These are phyloP conservation scores for Zymoseptoria pseudotritici DNA, from an alignment of 2,329 filamentous ascomycete genomes.

Conservation along the genomic window DNA sequence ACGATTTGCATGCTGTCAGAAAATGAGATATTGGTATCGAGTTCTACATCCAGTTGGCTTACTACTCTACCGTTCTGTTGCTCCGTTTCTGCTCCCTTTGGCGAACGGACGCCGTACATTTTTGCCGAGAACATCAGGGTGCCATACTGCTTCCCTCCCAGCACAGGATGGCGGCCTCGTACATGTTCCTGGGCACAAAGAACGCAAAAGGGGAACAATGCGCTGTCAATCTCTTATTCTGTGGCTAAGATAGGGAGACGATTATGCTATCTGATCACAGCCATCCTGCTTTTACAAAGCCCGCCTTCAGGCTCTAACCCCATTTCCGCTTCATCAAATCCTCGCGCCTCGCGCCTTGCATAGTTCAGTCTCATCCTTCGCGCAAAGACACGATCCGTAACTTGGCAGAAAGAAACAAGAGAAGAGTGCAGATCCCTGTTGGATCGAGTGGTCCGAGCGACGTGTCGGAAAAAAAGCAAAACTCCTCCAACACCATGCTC, in stretches of 20 bases:
- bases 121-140: neutral
- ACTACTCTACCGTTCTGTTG: neutral
- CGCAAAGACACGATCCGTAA: neutral
- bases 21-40: neutral
- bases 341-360: neutral
- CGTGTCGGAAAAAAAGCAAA: conserved; percentile 1
- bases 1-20: neutral
- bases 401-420: neutral
- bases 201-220: neutral
- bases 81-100: no score
- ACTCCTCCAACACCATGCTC: conserved; percentile 27
- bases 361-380: neutral
- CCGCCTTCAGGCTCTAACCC: neutral
- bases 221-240: neutral
- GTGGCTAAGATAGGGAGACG: neutral
- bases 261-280: neutral
- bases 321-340: no score
- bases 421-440: neutral
- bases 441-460: neutral
- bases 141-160: neutral
- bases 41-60: neutral
- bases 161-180: neutral
- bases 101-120: neutral
- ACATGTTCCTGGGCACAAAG: neutral
- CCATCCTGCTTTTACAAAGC: neutral